phyloP scores from a whole-genome alignment of 2,329 filamentous ascomycete species.

The Cladobotryum mycophilum region DNA sequence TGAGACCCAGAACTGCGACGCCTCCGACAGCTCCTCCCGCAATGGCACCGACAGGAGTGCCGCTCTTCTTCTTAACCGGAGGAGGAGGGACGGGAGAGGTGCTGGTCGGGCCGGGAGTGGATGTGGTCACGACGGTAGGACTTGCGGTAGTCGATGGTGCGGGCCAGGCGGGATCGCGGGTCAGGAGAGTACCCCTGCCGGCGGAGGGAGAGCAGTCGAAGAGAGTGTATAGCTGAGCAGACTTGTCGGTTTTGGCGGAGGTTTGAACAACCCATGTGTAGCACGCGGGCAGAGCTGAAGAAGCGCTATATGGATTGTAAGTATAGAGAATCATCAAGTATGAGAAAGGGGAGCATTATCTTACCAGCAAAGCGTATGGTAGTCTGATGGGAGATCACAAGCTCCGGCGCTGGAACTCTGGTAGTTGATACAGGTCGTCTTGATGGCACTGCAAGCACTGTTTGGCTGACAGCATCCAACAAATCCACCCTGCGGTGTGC shows the following conservation, averaged over 20 bases:
- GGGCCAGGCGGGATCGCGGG: constrained; percentile 23
- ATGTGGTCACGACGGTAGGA: background rate
- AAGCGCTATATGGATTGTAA: constrained; percentile 7
- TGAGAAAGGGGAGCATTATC: background rate
- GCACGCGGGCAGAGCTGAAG: constrained; percentile 15
- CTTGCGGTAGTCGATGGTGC: constrained; percentile 15
- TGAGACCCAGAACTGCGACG: constrained; percentile 34
- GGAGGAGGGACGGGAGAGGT: constrained; percentile 10
- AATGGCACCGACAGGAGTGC: constrained; percentile 36
- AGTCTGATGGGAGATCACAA: constrained; percentile 23
- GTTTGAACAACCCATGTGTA: constrained; percentile 25
- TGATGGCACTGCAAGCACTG: constrained; percentile 23
- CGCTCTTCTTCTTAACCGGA: constrained; percentile 23
- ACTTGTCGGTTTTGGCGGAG: constrained; percentile 6
- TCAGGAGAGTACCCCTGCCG: constrained; percentile 23
- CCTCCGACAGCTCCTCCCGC: constrained; percentile 43
- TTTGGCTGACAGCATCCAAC: constrained; percentile 28
- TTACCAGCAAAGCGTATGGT: constrained; percentile 32
- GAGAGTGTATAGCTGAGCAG: constrained; percentile 17
- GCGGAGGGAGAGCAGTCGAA: constrained; percentile 21
- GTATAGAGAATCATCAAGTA: background rate
- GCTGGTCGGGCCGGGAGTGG: background rate
- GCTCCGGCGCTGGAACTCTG: constrained; percentile 16
- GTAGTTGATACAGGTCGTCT: constrained; percentile 29
- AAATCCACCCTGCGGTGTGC: constrained; percentile 19